A percentile compares a stretch with the other conserved stretches of the same genome.
These are phyloP conservation scores for Epichloe festucae DNA, from an alignment of 2,329 filamentous ascomycete genomes.

Conservation along the genomic window DNA sequence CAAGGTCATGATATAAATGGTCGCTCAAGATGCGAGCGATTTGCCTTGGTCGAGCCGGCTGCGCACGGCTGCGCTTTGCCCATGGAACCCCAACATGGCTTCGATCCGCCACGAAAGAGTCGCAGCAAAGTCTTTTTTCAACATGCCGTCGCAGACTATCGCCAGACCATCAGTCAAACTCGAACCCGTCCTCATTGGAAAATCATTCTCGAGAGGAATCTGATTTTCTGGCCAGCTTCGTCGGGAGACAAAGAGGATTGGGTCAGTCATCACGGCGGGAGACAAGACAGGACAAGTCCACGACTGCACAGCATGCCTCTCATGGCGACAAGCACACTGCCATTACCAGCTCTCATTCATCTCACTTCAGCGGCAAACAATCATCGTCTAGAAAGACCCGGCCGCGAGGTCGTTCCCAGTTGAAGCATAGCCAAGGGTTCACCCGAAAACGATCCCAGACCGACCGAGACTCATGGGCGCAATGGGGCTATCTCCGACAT, in stretches of 20 bases:
- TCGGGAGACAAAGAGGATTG: background rate
- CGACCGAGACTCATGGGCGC: slow-evolving; percentile 8
- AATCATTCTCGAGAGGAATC: background rate
- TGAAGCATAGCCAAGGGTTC: background rate
- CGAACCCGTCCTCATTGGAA: background rate
- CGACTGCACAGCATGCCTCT: background rate
- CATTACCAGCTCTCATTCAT: background rate
- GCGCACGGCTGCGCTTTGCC: slow-evolving; percentile 12
- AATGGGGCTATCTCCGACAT: slow-evolving; percentile 22
- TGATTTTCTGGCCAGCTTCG: background rate
- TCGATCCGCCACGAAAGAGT: background rate
- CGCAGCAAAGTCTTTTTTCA: slow-evolving; percentile 1
- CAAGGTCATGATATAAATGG: background rate
- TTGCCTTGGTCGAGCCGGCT: slow-evolving; percentile 13
- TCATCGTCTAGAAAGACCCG: background rate
- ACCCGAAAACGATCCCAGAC: background rate
- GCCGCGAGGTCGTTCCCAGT: background rate
- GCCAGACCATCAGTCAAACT: background rate
- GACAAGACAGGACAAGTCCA: background rate
- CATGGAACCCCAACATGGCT: background rate
- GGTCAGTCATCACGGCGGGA: background rate
- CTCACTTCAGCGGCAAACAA: background rate
- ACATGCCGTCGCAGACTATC: background rate
- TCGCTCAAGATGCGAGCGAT: slow-evolving; percentile 12
- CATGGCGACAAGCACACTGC: background rate